Evolutionary conservation across 805 yeast genomes (phyloP).

Genomic region (Metschnikowia drakensbergensis): DNA sequence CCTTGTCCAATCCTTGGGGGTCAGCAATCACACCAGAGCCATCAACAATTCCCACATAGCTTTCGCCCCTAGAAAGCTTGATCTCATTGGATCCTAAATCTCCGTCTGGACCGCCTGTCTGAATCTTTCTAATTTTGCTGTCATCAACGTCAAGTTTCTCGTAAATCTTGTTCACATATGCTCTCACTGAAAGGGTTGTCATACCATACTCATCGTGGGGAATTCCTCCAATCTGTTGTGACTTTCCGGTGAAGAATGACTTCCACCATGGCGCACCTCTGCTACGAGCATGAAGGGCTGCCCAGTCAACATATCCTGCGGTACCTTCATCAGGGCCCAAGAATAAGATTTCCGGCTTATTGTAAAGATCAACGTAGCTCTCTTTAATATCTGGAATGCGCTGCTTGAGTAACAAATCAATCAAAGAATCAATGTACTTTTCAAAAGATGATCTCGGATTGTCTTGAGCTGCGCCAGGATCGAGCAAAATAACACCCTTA

Average conservation of each 20-base stretch:
- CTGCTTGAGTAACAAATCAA: conserved; percentile 76
- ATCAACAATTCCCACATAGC: conserved; percentile 84
- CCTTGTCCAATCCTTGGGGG: conserved; percentile 81
- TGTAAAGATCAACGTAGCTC: conserved; percentile 77
- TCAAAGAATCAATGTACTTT: conserved; percentile 87
- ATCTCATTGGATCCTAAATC: conserved; percentile 96
- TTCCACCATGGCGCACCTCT: conserved; percentile 99
- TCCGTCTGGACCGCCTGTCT: conserved; percentile 99
- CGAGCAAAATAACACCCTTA: conserved; percentile 90
- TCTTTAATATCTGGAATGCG: conserved; percentile 74
- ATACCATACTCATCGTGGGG: conserved; percentile 98
- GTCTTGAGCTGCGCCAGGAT: conserved; percentile 71
- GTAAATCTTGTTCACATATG: conserved; percentile 84
- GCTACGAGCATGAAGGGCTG: conserved; percentile 84
- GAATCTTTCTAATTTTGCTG: conserved; percentile 67
- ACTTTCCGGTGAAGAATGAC: conserved; percentile 95
- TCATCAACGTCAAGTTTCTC: conserved; percentile 66
- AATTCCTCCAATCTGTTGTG: conserved; percentile 89
- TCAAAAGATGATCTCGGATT: conserved; percentile 81
- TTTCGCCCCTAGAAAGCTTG: conserved; percentile 75
- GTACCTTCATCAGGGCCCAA: conserved; percentile 99
- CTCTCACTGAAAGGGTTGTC: conserved; percentile 93
- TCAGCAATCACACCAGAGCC: conserved; percentile 95
- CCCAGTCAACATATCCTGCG: conserved; percentile 95
- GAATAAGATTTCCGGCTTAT: conserved; percentile 83